Evolutionary conservation across 1,139 yeast genomes (phyloP).

Genomic region (Torulaspora pretoriensis): DNA sequence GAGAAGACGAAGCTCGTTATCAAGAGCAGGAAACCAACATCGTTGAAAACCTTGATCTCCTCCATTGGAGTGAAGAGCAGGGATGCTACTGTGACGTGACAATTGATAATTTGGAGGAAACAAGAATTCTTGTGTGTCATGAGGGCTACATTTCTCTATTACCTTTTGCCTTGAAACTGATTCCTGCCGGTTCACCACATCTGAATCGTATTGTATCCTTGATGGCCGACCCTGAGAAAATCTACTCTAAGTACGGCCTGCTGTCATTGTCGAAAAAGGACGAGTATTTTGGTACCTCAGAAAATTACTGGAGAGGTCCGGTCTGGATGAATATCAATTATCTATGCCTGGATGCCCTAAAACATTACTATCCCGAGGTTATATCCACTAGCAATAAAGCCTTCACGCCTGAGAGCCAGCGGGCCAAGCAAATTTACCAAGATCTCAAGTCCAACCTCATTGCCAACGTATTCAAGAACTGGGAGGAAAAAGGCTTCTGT

Average conservation of each 20-base stretch:
- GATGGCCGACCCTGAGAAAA: constrained; percentile 62
- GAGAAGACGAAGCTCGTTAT: constrained; percentile 55
- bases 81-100: constrained; percentile 81
- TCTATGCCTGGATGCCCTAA: constrained; percentile 65
- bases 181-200: constrained; percentile 52
- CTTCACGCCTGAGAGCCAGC: constrained; percentile 21
- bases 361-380: constrained; percentile 45
- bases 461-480: constrained; percentile 59
- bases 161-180: constrained; percentile 75
- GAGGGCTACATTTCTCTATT: constrained; percentile 83
- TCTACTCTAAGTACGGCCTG: constrained; percentile 79
- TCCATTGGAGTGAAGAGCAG: constrained; percentile 75
- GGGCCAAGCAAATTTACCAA: constrained; percentile 49
- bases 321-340: constrained; percentile 92
- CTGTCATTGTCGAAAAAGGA: constrained; percentile 75
- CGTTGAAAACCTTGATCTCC: constrained; percentile 55
- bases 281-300: constrained; percentile 64
- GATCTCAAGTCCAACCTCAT: constrained; percentile 64
- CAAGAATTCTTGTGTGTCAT: constrained; percentile 59
- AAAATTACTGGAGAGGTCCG: constrained; percentile 95
- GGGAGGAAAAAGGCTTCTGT: constrained; percentile 73
- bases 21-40: constrained; percentile 53
- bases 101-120: constrained; percentile 55
- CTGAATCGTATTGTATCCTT: constrained; percentile 50
- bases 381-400: constrained; percentile 19